Conservation (phyloP, 805 yeast genomes). For the Ogataea minuta region DNA sequence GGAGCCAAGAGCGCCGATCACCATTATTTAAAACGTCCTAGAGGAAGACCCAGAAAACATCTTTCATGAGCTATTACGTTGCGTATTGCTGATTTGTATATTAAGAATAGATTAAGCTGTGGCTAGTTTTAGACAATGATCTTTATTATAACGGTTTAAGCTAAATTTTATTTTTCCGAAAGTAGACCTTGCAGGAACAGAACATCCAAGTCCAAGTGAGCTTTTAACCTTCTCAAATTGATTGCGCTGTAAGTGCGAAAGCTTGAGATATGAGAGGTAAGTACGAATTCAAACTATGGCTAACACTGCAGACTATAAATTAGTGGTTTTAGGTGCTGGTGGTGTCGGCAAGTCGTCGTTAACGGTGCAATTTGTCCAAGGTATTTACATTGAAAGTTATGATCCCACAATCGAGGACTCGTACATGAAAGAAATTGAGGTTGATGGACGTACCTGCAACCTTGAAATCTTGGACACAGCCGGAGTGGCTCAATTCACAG, state of each 20-base stretch:
- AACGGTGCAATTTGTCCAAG: slow-evolving; percentile 90
- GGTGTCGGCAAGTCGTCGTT: slow-evolving; percentile 96
- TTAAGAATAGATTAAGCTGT: not conserved
- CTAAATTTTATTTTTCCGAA: slow-evolving; percentile 6
- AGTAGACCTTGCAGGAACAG: slow-evolving; percentile 5
- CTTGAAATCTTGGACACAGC: slow-evolving; percentile 73
- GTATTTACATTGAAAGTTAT: slow-evolving; percentile 83
- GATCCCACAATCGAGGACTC: slow-evolving; percentile 98
- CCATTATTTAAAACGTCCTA: slow-evolving; percentile 25
- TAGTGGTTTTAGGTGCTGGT: slow-evolving; percentile 94
- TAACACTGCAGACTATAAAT: slow-evolving; percentile 61
- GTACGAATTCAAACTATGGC: not conserved
- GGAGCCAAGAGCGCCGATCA: slow-evolving; percentile 6
- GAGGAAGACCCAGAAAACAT: slow-evolving; percentile 28
- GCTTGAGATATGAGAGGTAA: slow-evolving; percentile 6
- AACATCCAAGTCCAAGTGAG: not conserved
- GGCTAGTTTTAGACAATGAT: not conserved
- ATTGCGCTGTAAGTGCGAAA: no score
- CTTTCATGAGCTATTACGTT: slow-evolving; percentile 5
- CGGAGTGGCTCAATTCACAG: slow-evolving; percentile 84
- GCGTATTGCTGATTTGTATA: slow-evolving; percentile 1
- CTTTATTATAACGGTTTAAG: not conserved
- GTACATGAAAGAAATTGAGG: slow-evolving; percentile 81
- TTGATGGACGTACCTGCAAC: slow-evolving; percentile 84
- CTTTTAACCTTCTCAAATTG: not conserved